Base-by-base conservation (phyloP, 1,284 basidiomycete species). In the Mycocalia duriaeana region DNA sequence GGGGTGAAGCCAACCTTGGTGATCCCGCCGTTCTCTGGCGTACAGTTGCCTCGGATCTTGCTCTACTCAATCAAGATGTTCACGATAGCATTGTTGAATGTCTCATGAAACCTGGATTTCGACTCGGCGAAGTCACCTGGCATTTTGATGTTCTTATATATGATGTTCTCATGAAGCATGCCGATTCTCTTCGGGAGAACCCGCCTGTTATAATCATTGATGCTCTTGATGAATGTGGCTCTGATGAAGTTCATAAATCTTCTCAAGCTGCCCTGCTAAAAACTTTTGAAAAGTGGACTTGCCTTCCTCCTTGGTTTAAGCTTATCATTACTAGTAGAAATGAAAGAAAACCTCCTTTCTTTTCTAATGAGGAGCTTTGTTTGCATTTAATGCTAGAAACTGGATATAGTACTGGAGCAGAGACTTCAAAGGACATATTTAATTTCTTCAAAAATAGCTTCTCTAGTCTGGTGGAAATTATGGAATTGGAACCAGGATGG, bases 151-250 rank as follows among this genome's bases (percentile, higher is more conserved):
- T 19, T 26, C 25, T 42, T n/a, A 42, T 42, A 14, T 6, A 11
- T 14, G 11, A 26, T 13, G 14, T 25, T 14, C 13, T 42, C 5
- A 16, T 14, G 13, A 18, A 9, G 16, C 11, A 42, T 18, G 14
- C 26, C 6, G 28, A 5, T 25, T 25, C 25, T n/a, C 24, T 25
- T 1, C 20, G 19, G 25, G 4, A 40, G 6, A 40, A 42, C 44
- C 45, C 50, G 3, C 45, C 52, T 20, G 36, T 54, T 6, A 46
- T 57, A 11, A 45, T 57, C 18, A 49, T 57, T 42, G 55, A 57
- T 49, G 55, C 53, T 1, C 47, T 57, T 3, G 51, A 57, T 43
- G 55, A 54, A 34, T 54, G 53, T 38, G 14, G 14, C 13, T 16
- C 16, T 18, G 23, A 11, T 14, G 24, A 14, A 8, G 8, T 25